phyloP scores from a whole-genome alignment of 2,329 filamentous ascomycete genomes.

The Pseudocercospora crystallina region DNA sequence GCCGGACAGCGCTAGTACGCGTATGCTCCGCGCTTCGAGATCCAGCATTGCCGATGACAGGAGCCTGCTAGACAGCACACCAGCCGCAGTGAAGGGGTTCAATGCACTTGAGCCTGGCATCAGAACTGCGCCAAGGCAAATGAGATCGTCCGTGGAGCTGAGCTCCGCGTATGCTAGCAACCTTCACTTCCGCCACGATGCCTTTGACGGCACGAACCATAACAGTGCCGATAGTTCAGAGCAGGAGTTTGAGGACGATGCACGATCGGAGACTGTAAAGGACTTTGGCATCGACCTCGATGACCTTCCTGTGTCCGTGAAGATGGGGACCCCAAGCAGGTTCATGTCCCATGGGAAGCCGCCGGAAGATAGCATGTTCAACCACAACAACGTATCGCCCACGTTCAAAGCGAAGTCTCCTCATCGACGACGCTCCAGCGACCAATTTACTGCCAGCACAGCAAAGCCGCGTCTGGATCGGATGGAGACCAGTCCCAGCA shows the following conservation, averaged over 20 bases:
- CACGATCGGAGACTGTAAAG: constrained; percentile 17
- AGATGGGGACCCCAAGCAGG: constrained; percentile 36
- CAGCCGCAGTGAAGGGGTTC: constrained; percentile 23
- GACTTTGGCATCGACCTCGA: constrained; percentile 27
- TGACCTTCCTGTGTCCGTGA: constrained; percentile 35
- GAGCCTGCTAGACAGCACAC: constrained; percentile 26
- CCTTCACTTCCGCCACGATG: constrained; percentile 21
- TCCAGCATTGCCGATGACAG: constrained; percentile 30
- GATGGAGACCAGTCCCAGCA: constrained; percentile 32
- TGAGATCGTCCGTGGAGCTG: constrained; percentile 33
- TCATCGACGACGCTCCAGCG: constrained; percentile 28
- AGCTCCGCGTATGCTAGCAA: constrained; percentile 27
- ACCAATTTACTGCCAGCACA: constrained; percentile 20
- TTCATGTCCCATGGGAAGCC: constrained; percentile 33
- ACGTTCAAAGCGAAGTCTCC: constrained; percentile 10
- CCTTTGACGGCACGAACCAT: constrained; percentile 11
- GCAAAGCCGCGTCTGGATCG: constrained; percentile 30
- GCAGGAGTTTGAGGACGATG: constrained; percentile 11
- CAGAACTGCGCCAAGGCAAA: constrained; percentile 30
- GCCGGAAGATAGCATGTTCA: constrained; percentile 23
- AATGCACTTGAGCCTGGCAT: constrained; percentile 23
- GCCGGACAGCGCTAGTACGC: constrained; percentile 35
- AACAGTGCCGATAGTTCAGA: constrained; percentile 16
- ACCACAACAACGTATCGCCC: constrained; percentile 22
- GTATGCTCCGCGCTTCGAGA: constrained; percentile 33